Evolutionary conservation across 2,329 filamentous ascomycete genomes (phyloP).

Genomic region (Aspergillus sp.): DNA sequence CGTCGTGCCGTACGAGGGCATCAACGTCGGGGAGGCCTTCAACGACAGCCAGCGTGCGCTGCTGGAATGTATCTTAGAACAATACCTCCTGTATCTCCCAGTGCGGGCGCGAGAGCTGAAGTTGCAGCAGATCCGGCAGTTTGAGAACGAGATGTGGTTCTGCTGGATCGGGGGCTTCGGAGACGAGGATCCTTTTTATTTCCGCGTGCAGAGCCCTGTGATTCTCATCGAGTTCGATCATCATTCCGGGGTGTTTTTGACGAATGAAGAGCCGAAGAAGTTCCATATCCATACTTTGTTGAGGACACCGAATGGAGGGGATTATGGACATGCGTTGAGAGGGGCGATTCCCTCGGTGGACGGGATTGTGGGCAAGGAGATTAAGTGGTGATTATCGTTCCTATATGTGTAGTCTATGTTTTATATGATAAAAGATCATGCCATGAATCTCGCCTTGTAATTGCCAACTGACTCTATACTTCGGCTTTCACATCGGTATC

Average conservation of each 20-base stretch:
- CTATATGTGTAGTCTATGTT: too few relatives aligned
- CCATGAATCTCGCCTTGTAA: too few relatives aligned
- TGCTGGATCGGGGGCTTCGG: slow-evolving; percentile 65
- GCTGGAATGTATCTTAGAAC: slow-evolving; percentile 51
- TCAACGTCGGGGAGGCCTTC: slow-evolving; percentile 42
- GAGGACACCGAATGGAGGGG: slow-evolving; percentile 64
- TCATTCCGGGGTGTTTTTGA: slow-evolving; percentile 69
- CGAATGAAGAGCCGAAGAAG: slow-evolving; percentile 63
- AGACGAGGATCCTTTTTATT: slow-evolving; percentile 66
- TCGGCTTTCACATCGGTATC: too few relatives aligned
- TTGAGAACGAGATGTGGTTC: slow-evolving; percentile 66
- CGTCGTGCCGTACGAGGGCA: slow-evolving; percentile 64
- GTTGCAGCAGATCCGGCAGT: slow-evolving; percentile 46
- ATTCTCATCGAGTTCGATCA: slow-evolving; percentile 71
- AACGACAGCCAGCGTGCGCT: slow-evolving; percentile 43
- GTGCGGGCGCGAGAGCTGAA: slow-evolving; percentile 45
- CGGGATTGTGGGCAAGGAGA: slow-evolving; percentile 31
- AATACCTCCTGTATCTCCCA: slow-evolving; percentile 64
- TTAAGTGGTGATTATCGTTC: slow-evolving; percentile 19
- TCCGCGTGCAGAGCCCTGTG: slow-evolving; percentile 66
- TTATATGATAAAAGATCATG: too few relatives aligned
- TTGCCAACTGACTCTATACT: too few relatives aligned
- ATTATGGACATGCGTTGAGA: slow-evolving; percentile 58
- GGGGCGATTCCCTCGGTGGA: slow-evolving; percentile 26
- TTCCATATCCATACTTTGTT: slow-evolving; percentile 73